Evolutionary conservation across 2,329 filamentous ascomycete genomes (phyloP).

Genomic region (Beauveria sp.): DNA sequence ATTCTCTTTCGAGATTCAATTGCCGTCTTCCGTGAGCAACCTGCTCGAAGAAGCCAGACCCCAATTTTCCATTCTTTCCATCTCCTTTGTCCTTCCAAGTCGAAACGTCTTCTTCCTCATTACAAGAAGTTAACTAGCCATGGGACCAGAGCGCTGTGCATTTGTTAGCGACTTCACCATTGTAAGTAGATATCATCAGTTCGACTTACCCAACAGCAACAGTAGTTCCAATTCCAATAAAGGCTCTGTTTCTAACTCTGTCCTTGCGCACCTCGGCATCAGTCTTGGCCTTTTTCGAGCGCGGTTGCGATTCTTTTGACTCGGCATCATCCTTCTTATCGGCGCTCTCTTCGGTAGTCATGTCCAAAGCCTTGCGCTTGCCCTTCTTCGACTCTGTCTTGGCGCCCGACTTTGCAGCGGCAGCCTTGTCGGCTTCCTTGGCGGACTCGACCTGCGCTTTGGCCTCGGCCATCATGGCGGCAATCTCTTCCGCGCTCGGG

Average conservation of each 20-base stretch:
- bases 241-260: slow-evolving; percentile 75
- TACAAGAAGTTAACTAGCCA: slow-evolving; percentile 46
- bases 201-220: slow-evolving; percentile 76
- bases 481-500: slow-evolving; percentile 68
- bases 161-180: slow-evolving; percentile 12
- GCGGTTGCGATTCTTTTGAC: slow-evolving; percentile 36
- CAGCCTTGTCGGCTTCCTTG: slow-evolving; percentile 34
- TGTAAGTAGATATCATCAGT: slow-evolving; percentile 20
- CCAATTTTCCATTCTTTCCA: slow-evolving; percentile 5
- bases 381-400: slow-evolving; percentile 42
- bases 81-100: neutral
- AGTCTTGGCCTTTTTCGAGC: slow-evolving; percentile 71
- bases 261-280: slow-evolving; percentile 78
- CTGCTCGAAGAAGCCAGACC: neutral
- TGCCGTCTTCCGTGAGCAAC: neutral
- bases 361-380: slow-evolving; percentile 70
- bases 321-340: slow-evolving; percentile 22
- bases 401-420: slow-evolving; percentile 30
- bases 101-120: slow-evolving; percentile 9
- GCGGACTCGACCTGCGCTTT: slow-evolving; percentile 78
- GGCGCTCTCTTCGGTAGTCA: slow-evolving; percentile 51
- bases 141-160: slow-evolving; percentile 37
- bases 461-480: slow-evolving; percentile 77
- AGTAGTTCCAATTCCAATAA: slow-evolving; percentile 79
- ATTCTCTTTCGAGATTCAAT: neutral